Evolutionary conservation across 768 basidiomycete species (phyloP), one percentile per base, ranked within the genome.

Genomic region (Rhizopogon salebrosus): DNA sequence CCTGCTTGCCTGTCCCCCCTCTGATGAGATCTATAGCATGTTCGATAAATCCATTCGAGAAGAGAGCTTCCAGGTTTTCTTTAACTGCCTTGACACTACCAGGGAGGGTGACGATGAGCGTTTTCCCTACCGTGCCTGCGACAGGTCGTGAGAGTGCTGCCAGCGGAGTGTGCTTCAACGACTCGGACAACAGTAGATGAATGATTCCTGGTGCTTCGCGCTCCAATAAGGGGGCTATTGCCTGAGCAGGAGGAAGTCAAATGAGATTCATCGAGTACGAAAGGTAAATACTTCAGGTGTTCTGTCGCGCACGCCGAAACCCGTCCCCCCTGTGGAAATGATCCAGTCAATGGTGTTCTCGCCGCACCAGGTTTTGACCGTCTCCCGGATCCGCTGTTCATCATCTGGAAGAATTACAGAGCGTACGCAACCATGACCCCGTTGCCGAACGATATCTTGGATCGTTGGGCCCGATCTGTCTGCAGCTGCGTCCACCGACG

Each of bases 321-420:
- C 92, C 0, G 92, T 95, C 4, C 92, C 92, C 16, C 92, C 92
- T 0, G 88, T 89, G 6, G 89, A 89, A 57, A 95, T 72, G 53
- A 93, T 77, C 78, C 83, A 84, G 64, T 92, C 84, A 13, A 86
- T 68, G n/a, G 72, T 61, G 2, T 71, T 73, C 4, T 72, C 64
- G 2, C 67, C 62, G 36, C 69, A 73, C 75, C 81, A 83, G 6
- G 63, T 65, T 40, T 67, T 69, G 6, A 92, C 74, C 10, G 67
- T 62, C 6, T 63, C 60, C 23, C 72, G 75, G 48, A 93, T 89
- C 39, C 63, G 64, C 0, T 60, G 56, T 43, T 76, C 65, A 42
- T 89, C 83, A 61, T 95, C 92, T 34, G 88, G 76, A 0, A 92
- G 85, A 63, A 89, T 78, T 14, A 48, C 54, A 46, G 61, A 64